Evolutionary conservation across 164 flowering plant genomes (phyloP), one percentile per base, ranked within the genome.

Genomic region (Vitis riparia): DNA sequence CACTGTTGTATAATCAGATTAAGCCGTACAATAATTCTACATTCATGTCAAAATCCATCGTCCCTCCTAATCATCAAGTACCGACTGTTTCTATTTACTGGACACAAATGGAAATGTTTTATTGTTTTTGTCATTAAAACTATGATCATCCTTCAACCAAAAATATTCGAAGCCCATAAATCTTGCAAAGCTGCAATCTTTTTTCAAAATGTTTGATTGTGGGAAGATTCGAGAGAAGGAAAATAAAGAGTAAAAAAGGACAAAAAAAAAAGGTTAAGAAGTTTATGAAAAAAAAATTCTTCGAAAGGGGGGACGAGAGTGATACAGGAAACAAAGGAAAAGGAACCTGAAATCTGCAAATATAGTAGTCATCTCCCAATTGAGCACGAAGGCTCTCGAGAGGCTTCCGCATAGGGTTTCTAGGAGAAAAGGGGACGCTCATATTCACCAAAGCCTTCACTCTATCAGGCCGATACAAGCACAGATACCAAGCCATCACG

Each of bases 391-490:
- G 8, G 3, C 59, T 48, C 4, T 76, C 80, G 3, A 79, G 10
- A 1, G 88, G 87, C 77, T 77, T 86, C 52, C 57, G 55, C 2
- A 48, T 30, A 1, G 97, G 92, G 55, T 82, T 76, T 3, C 94
- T 70, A 0, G 85, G 90, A 61, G 2, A n/a, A 61, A 79, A 90
- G 3, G 60, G 66, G 8, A 90, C 90, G 70, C 95, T 88, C 75
- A 87, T 15, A 47, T 78, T 88, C 49, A 93, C 88, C 82, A 93
- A 63, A n/a, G 95, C 98, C 78, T 81, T 88, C n/a, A 91, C 90
- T 48, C 78, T 73, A 66, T 93, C 98, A 1, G 98, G 97, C 7
- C 98, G 71, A 51, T 75, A 82, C 75, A 86, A 59, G 71, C 90
- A 83, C 16, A 93, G 68, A 53, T 71, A 11, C 98, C 98, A 93